Percentiles rank a stretch among this genome's conserved stretches.
These are phyloP conservation scores for Sordaria brevicollis DNA, from an alignment of 495 filamentous ascomycete species.

Conservation along the genomic window DNA sequence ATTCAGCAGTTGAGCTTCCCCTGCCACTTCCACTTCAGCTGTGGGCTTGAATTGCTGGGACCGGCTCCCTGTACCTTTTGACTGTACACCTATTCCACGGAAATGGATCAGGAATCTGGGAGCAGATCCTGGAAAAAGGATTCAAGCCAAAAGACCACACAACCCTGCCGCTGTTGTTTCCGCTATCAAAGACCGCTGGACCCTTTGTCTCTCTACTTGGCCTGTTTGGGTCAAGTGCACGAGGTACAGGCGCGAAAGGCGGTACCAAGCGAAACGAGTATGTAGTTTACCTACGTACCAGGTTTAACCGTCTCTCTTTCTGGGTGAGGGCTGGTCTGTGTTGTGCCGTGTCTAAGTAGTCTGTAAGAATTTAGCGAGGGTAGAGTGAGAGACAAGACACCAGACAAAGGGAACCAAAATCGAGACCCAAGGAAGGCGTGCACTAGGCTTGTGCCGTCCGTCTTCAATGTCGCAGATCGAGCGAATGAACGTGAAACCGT, in stretches of 20 bases:
- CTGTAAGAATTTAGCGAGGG: background rate
- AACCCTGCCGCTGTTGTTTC: background rate
- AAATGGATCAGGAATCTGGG: slow-evolving; percentile 6
- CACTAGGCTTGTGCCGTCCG: slow-evolving; percentile 10
- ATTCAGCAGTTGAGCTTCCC: background rate
- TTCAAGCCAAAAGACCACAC: background rate
- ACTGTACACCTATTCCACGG: slow-evolving; percentile 4
- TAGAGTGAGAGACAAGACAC: no score
- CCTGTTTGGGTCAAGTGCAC: background rate
- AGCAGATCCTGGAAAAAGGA: background rate
- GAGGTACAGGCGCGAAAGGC: background rate
- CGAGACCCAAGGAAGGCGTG: slow-evolving; percentile 5
- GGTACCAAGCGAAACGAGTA: background rate
- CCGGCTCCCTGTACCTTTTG: background rate
- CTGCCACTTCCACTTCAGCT: background rate
- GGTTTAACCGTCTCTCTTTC: background rate
- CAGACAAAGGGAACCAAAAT: background rate
- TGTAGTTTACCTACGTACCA: background rate
- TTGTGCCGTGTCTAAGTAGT: slow-evolving; percentile 8
- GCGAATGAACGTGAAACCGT: slow-evolving; percentile 12
- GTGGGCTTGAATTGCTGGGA: background rate
- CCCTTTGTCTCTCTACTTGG: slow-evolving; percentile 2
- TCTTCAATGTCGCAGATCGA: slow-evolving; percentile 15
- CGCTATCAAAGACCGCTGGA: background rate
- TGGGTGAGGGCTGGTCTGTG: background rate